phyloP scores from a whole-genome alignment of 2,329 filamentous ascomycete genomes.

The Cryoendolithus antarcticus region DNA sequence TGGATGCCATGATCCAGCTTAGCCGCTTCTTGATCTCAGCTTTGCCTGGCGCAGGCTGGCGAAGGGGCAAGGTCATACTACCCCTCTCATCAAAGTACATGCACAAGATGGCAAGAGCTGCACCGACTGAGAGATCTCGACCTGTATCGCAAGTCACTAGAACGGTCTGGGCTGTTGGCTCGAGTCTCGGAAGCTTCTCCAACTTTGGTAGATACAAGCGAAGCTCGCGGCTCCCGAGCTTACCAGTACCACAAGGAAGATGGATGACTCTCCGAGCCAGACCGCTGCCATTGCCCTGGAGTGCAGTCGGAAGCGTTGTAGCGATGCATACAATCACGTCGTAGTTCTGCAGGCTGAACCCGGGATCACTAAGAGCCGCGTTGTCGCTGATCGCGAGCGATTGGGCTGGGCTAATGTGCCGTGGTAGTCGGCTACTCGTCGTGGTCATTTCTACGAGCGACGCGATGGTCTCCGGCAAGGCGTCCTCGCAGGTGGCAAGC shows the following conservation, averaged over 20 bases:
- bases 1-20: slow-evolving; percentile 68
- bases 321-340: too few species aligned
- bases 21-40: slow-evolving; percentile 62
- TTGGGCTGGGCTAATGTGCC: too few species aligned
- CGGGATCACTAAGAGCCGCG: too few species aligned
- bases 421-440: too few species aligned
- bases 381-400: too few species aligned
- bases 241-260: slow-evolving; percentile 57
- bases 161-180: slow-evolving; percentile 12
- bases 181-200: slow-evolving; percentile 1
- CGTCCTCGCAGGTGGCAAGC: slow-evolving; percentile 52
- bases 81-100: slow-evolving; percentile 57
- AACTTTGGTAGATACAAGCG: slow-evolving; percentile 56
- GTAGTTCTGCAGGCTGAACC: too few species aligned
- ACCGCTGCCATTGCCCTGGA: too few species aligned
- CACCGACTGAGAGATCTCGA: slow-evolving; percentile 67
- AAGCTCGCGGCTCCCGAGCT: slow-evolving; percentile 73
- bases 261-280: slow-evolving; percentile 25
- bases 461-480: slow-evolving; percentile 43
- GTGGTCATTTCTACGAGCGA: slow-evolving; percentile 21
- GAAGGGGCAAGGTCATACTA: slow-evolving; percentile 10
- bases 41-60: slow-evolving; percentile 44
- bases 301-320: too few species aligned
- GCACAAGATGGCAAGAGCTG: slow-evolving; percentile 65
- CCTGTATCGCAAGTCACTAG: slow-evolving; percentile 64